phyloP scores from a whole-genome alignment of 352 stramenopile species.

The Phytopythium cucurbitacearum region DNA sequence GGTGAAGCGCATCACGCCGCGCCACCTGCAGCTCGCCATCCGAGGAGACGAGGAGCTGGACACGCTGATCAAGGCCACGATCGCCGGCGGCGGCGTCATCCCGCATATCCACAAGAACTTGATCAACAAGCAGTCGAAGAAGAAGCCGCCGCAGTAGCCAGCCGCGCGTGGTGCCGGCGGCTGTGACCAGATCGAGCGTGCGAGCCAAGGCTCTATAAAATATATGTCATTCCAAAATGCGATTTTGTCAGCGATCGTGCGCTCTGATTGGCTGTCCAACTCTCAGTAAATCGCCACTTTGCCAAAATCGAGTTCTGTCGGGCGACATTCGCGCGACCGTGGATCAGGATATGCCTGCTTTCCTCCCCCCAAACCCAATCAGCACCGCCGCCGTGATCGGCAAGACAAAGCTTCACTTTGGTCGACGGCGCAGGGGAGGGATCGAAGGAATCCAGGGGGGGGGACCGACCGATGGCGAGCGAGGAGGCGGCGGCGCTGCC shows the following conservation, averaged over 20 bases:
- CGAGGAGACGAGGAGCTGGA: conserved; percentile 99
- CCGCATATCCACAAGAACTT: conserved; percentile 99
- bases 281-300: too few species aligned
- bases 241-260: too few species aligned
- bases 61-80: conserved; percentile 99
- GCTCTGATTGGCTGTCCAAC: too few species aligned
- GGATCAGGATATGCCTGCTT: too few species aligned
- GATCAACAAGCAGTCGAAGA: conserved; percentile 97
- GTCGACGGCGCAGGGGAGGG: conserved; percentile 3
- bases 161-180: not conserved
- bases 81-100: conserved; percentile 99
- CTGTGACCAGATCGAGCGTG: not conserved
- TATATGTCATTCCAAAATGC: too few species aligned
- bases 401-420: too few species aligned
- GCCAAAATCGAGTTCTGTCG: too few species aligned
- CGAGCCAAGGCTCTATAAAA: not conserved
- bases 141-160: conserved; percentile 70
- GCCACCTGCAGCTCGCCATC: conserved; percentile 99
- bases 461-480: conserved; percentile 18
- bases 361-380: too few species aligned
- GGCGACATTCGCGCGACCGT: too few species aligned
- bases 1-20: conserved; percentile 98
- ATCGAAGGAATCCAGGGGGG: conserved; percentile 10
- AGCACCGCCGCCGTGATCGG: too few species aligned
- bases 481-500: conserved; percentile 16